Percentiles rank a stretch among this genome's conserved stretches.
Conservation (phyloP, 805 yeast species). For the Nakazawaea molendinolei region DNA sequence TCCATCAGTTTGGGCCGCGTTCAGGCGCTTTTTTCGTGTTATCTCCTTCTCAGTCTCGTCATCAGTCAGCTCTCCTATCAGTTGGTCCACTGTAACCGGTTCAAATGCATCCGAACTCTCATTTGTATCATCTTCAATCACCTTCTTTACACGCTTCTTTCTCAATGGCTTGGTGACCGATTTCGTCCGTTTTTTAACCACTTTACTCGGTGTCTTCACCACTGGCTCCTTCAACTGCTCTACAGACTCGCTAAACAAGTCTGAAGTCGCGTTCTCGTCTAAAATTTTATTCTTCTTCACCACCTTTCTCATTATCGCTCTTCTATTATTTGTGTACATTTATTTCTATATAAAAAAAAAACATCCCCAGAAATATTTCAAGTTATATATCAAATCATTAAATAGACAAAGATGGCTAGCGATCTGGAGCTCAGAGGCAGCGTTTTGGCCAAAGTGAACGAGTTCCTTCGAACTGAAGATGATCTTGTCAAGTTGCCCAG, state of each 20-base stretch:
- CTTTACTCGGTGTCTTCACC: not conserved
- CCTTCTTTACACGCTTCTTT: too few species aligned
- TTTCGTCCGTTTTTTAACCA: not conserved
- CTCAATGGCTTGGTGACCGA: too few species aligned
- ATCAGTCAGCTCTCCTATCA: too few species aligned
- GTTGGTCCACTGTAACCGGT: too few species aligned
- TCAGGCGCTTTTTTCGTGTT: not conserved
- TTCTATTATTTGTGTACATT: not conserved
- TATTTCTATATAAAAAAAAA: not conserved
- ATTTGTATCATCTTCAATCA: too few species aligned
- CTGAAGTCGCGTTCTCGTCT: conserved; percentile 2
- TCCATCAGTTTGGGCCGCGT: not conserved
- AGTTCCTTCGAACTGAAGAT: conserved; percentile 21
- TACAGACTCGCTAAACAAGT: not conserved
- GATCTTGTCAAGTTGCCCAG: conserved; percentile 50
- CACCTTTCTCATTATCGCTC: not conserved
- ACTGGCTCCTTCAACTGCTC: not conserved
- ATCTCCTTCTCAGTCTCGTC: not conserved
- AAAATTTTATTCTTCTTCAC: conserved; percentile 6
- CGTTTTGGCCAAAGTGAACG: conserved; percentile 19
- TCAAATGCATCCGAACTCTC: too few species aligned
- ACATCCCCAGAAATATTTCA: too few species aligned
- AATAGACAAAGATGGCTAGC: too few species aligned
- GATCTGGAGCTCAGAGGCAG: too few species aligned
- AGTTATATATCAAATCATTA: too few species aligned